These are phyloP conservation scores for Nicotiana otophora DNA, from an alignment of 257 asterid genomes.

Conservation along the genomic window DNA sequence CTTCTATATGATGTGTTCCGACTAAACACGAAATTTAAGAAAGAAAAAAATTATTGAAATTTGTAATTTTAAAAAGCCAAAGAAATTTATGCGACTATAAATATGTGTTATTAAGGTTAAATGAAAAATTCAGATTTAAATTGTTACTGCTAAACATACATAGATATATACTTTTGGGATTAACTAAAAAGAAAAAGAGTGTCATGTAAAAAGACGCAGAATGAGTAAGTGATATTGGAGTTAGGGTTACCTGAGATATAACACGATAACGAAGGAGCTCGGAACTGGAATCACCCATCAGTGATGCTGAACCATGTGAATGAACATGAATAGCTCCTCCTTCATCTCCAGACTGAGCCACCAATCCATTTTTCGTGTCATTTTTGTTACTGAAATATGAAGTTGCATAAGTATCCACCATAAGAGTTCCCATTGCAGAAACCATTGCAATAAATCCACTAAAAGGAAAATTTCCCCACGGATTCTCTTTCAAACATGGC, in stretches of 20 bases:
- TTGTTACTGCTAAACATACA: no score
- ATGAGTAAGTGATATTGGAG: no score
- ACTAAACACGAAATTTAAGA: no score
- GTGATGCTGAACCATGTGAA: conserved; percentile 13
- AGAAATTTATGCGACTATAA: no score
- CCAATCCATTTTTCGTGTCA: not conserved
- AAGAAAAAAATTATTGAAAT: no score
- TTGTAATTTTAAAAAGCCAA: no score
- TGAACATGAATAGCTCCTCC: conserved; percentile 7
- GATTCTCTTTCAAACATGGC: conserved; percentile 7
- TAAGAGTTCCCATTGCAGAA: conserved; percentile 16
- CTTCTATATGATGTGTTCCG: no score
- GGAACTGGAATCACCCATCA: not conserved
- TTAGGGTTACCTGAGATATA: conserved; percentile 20
- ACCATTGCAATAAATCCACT: conserved; percentile 26
- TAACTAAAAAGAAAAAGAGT: no score
- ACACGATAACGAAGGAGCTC: conserved; percentile 20
- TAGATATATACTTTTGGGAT: no score
- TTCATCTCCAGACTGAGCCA: conserved; percentile 3
- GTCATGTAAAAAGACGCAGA: no score
- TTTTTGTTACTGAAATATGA: not conserved
- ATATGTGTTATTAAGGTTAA: no score
- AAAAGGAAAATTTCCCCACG: conserved; percentile 27
- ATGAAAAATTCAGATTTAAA: no score
- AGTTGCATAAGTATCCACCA: conserved; percentile 26